Percentiles rank a stretch among this genome's conserved stretches.
Conservation (phyloP, 331 rosid species). For the Acacia concinna region DNA sequence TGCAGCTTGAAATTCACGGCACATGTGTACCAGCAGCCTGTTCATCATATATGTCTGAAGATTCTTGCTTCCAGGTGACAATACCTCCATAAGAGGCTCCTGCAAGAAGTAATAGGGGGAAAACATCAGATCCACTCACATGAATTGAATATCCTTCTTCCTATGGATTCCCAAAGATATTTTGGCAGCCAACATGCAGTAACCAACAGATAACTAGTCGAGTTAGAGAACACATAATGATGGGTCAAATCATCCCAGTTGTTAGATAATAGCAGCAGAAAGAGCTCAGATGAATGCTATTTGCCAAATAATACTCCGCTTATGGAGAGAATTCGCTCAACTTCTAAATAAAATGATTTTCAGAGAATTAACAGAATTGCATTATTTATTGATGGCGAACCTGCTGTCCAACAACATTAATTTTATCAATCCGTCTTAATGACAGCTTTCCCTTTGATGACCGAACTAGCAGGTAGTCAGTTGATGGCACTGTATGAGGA, state of each 20-base stretch:
- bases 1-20: slow-evolving; percentile 84
- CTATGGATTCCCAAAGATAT: slow-evolving; percentile 12
- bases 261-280: background rate
- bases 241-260: slow-evolving; percentile 15
- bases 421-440: slow-evolving; percentile 81
- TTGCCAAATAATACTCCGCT: background rate
- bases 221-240: slow-evolving; percentile 3
- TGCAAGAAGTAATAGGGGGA: slow-evolving; percentile 39
- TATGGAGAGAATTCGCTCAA: slow-evolving; percentile 11
- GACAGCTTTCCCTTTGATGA: slow-evolving; percentile 94
- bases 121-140: slow-evolving; percentile 16
- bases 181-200: slow-evolving; percentile 13
- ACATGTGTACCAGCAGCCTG: slow-evolving; percentile 78
- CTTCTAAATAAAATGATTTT: slow-evolving; percentile 15
- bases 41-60: slow-evolving; percentile 88
- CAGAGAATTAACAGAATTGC: slow-evolving; percentile 14
- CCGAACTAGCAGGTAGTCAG: slow-evolving; percentile 90
- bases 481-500: slow-evolving; percentile 78
- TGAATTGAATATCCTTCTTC: background rate
- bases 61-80: slow-evolving; percentile 93
- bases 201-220: slow-evolving; percentile 7
- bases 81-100: slow-evolving; percentile 98
- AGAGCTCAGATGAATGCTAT: background rate
- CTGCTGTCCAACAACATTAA: slow-evolving; percentile 94
- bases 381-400: slow-evolving; percentile 41